Evolutionary conservation across 306 rosid species (phyloP), one percentile per base, ranked within the genome.

Genomic region (Urtica urens): DNA sequence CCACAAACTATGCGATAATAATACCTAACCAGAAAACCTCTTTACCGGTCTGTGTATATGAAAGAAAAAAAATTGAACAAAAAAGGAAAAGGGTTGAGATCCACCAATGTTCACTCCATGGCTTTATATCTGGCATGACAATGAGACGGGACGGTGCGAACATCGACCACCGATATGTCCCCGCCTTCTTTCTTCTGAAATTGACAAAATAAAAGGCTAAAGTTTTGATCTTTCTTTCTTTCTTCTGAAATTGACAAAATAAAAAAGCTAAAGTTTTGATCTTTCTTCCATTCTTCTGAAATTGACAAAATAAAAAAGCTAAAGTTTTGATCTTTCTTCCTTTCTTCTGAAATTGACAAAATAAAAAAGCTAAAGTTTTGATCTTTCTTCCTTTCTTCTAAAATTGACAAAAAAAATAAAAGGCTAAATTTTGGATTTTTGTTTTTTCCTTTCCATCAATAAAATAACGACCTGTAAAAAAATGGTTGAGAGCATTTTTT

Each of bases 81-180:
- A n/a, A n/a, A n/a, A 13, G 20, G 30, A 27, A 6, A 49, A 70
- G 45, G 11, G 27, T 8, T n/a, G n/a, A n/a, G 50, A 74, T 42
- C 23, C 60, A 80, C 93, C 71, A 73, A 90, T 94, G 70, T 90
- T 64, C 99, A 94, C 82, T 90, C 95, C 75, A 66, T 84, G 49
- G 95, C 99, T 63, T 69, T 79, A 65, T 28, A 71, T 77, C 99
- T 78, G 39, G 99, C 81, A 65, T 90, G 99, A 57, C 77, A 90
- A 77, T 85, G 79, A 51, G 68, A 64, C 25, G 87, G 92, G 53
- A 85, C 70, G 58, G 69, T 64, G 56, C 61, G 87, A 44, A 85
- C 95, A 51, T 90, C 99, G 23, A 73, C 63, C 46, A 90, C 83
- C 67, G 23, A 70, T 44, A 90, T 31, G 38, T 85, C 99, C 39